Evolutionary conservation across 495 filamentous ascomycete genomes (phyloP).

Genomic region (Friedmanniomyces simplex): DNA sequence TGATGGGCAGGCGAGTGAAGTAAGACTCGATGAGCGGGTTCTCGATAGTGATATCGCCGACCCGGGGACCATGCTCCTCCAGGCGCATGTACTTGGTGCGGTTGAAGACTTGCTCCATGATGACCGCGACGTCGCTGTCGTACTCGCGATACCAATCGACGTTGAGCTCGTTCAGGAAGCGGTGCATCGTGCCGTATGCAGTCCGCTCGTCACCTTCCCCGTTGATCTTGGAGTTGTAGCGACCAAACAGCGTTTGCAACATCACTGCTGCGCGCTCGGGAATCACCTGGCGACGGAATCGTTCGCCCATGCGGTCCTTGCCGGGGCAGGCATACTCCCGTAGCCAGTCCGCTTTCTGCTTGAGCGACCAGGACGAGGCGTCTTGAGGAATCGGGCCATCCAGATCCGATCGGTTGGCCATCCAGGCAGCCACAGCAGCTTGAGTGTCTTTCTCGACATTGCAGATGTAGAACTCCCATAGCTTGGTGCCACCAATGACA

Average conservation of each 20-base stretch:
- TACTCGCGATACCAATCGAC: slow-evolving; percentile 83
- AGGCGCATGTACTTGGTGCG: slow-evolving; percentile 86
- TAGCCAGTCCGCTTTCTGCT: slow-evolving; percentile 52
- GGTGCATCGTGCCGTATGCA: slow-evolving; percentile 27
- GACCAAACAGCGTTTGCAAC: slow-evolving; percentile 58
- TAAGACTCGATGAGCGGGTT: slow-evolving; percentile 89
- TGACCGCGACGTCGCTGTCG: slow-evolving; percentile 68
- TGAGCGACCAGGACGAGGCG: slow-evolving; percentile 44
- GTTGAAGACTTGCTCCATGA: slow-evolving; percentile 84
- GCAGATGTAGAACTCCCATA: slow-evolving; percentile 91
- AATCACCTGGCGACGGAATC: slow-evolving; percentile 60
- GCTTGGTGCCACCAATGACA: slow-evolving; percentile 59
- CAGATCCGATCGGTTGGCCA: slow-evolving; percentile 38
- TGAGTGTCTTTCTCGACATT: slow-evolving; percentile 65
- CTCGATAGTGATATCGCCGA: slow-evolving; percentile 63
- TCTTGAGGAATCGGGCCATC: slow-evolving; percentile 40
- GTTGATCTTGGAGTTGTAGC: slow-evolving; percentile 38
- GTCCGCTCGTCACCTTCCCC: slow-evolving; percentile 23
- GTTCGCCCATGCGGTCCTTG: slow-evolving; percentile 62
- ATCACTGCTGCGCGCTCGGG: slow-evolving; percentile 58
- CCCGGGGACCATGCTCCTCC: slow-evolving; percentile 82
- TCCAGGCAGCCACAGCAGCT: slow-evolving; percentile 61
- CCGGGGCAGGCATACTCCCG: slow-evolving; percentile 54
- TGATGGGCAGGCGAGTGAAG: slow-evolving; percentile 82
- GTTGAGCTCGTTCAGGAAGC: slow-evolving; percentile 74